Percentiles rank a stretch among this genome's conserved stretches.
These are phyloP conservation scores for Sclerotinia borealis DNA, from an alignment of 2,329 filamentous ascomycete genomes.

Conservation along the genomic window DNA sequence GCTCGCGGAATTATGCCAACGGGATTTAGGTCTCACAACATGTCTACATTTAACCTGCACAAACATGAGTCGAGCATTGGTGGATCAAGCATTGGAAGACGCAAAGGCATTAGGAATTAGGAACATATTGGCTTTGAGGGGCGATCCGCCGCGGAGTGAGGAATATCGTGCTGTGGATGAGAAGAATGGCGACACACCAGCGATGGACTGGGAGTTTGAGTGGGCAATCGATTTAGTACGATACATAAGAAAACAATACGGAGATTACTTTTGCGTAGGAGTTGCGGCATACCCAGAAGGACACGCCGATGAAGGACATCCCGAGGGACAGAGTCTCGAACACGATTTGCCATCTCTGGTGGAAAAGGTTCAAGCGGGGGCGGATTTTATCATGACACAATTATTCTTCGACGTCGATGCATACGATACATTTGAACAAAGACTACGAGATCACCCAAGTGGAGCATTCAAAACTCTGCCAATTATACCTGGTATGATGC, in stretches of 20 bases:
- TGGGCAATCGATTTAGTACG: conserved; percentile 85
- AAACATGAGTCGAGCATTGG: conserved; percentile 82
- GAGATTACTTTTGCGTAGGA: conserved; percentile 93
- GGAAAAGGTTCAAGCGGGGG: conserved; percentile 85
- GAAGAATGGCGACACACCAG: conserved; percentile 49
- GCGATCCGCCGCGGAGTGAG: conserved; percentile 82
- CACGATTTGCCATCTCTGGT: conserved; percentile 83
- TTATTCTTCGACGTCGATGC: conserved; percentile 88
- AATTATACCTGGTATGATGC: conserved; percentile 94
- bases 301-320: conserved; percentile 85
- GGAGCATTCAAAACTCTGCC: conserved; percentile 79
- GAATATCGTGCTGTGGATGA: conserved; percentile 70
- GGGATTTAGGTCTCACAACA: conserved; percentile 85
- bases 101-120: conserved; percentile 85
- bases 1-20: conserved; percentile 89
- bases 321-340: conserved; percentile 60
- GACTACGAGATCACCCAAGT: conserved; percentile 72
- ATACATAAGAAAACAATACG: conserved; percentile 80
- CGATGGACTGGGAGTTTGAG: conserved; percentile 59
- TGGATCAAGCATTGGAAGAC: conserved; percentile 85
- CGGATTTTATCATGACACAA: conserved; percentile 98
- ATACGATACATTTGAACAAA: conserved; percentile 73
- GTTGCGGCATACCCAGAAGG: conserved; percentile 95
- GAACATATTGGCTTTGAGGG: conserved; percentile 87
- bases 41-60: conserved; percentile 96